These are phyloP conservation scores for Ziziphus jujuba DNA, from an alignment of 306 rosid genomes.

Conservation along the genomic window DNA sequence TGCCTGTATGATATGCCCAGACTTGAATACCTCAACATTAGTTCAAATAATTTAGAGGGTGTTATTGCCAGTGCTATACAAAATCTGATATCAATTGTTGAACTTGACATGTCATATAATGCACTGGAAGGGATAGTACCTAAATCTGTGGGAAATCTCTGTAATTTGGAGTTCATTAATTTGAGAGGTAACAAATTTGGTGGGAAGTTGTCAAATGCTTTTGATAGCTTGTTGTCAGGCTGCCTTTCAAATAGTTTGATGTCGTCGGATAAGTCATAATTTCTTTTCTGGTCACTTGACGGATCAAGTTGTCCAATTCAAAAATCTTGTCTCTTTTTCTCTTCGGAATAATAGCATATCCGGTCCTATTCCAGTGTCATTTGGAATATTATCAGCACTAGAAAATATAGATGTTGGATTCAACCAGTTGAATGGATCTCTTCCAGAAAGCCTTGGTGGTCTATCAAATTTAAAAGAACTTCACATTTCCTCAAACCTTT, in stretches of 20 bases:
- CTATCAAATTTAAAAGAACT: not conserved
- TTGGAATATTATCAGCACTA: constrained; percentile 5
- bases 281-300: too few species aligned
- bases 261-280: too few species aligned
- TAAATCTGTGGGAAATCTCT: constrained; percentile 11
- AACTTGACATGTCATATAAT: not conserved
- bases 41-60: not conserved
- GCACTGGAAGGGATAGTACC: constrained; percentile 19
- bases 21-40: not conserved
- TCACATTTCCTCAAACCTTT: not conserved
- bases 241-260: not conserved
- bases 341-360: not conserved
- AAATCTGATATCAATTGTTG: not conserved
- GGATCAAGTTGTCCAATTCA: not conserved
- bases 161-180: not conserved
- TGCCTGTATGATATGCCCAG: not conserved
- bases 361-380: not conserved
- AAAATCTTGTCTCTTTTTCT: not conserved
- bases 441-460: constrained; percentile 12
- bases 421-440: constrained; percentile 6
- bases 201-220: not conserved
- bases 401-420: rapidly evolving
- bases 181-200: not conserved
- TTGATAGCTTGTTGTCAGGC: not conserved
- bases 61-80: not conserved